Evolutionary conservation across 495 filamentous ascomycete species (phyloP).

Genomic region (Peziza echinospora): DNA sequence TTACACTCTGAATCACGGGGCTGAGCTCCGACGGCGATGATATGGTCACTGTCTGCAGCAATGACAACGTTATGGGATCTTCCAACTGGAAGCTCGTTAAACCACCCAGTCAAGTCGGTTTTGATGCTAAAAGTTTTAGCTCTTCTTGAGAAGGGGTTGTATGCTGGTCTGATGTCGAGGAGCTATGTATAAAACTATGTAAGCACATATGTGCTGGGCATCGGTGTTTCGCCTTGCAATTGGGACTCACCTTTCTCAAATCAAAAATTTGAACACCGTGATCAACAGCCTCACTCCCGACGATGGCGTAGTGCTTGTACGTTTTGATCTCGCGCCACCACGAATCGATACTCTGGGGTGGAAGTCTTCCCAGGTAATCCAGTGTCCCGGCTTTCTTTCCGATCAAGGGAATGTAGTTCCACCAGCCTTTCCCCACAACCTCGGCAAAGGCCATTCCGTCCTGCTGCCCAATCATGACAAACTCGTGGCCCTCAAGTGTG

Average conservation of each 20-base stretch:
- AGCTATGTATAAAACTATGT: no score
- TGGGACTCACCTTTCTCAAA: slow-evolving; percentile 18
- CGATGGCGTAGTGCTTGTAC: slow-evolving; percentile 25
- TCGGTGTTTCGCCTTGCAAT: slow-evolving; percentile 9
- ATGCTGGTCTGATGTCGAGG: no score
- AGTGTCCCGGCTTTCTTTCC: slow-evolving; percentile 25
- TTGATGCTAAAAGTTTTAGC: slow-evolving; percentile 20
- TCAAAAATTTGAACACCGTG: slow-evolving; percentile 31
- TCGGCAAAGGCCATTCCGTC: slow-evolving; percentile 34
- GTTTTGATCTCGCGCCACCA: slow-evolving; percentile 25
- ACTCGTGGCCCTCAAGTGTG: slow-evolving; percentile 37
- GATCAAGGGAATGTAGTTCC: slow-evolving; percentile 7
- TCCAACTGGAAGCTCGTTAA: slow-evolving; percentile 27
- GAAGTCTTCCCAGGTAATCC: slow-evolving; percentile 30
- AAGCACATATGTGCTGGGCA: slow-evolving; percentile 12
- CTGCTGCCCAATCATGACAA: slow-evolving; percentile 30
- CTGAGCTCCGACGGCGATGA: slow-evolving; percentile 30
- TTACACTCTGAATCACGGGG: slow-evolving; percentile 26
- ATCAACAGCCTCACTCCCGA: slow-evolving; percentile 25
- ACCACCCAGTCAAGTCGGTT: slow-evolving; percentile 18
- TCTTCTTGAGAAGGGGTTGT: no score
- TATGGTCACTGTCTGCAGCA: slow-evolving; percentile 29
- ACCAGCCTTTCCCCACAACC: slow-evolving; percentile 20
- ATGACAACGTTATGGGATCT: slow-evolving; percentile 31
- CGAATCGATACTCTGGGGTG: slow-evolving; percentile 22